Percentiles rank a stretch among this genome's conserved stretches.
Conservation (phyloP, 345 rosid species). For the Aquilaria malaccensis region DNA sequence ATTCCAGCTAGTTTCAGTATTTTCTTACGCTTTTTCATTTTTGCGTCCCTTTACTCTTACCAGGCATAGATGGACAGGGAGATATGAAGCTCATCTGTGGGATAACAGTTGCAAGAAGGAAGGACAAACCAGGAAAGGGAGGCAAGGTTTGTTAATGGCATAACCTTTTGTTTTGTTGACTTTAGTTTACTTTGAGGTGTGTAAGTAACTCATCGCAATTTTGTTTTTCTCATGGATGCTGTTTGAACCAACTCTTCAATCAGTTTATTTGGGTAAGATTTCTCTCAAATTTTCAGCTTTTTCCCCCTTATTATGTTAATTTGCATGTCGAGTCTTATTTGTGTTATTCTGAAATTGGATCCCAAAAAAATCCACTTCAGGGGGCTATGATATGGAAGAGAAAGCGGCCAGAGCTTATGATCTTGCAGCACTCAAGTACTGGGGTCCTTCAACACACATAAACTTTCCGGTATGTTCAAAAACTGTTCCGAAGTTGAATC, state of each 20-base stretch:
- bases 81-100: slow-evolving; percentile 90
- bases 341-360: too few relatives aligned
- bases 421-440: slow-evolving; percentile 81
- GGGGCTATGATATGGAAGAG: slow-evolving; percentile 87
- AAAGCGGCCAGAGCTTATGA: slow-evolving; percentile 83
- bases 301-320: not conserved
- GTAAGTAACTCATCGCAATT: slow-evolving; percentile 19
- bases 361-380: slow-evolving; percentile 22
- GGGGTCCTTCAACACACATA: slow-evolving; percentile 78
- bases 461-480: slow-evolving; percentile 48
- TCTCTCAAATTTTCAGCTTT: not conserved
- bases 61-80: slow-evolving; percentile 87
- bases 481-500: not conserved
- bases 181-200: slow-evolving; percentile 19
- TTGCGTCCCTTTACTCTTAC: not conserved
- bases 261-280: slow-evolving; percentile 73
- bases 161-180: not conserved
- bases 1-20: not conserved
- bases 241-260: slow-evolving; percentile 22
- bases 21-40: not conserved
- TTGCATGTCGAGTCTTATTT: not conserved
- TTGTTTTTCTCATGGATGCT: slow-evolving; percentile 26
- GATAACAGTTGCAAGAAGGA: slow-evolving; percentile 89
- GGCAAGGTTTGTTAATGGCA: slow-evolving; percentile 58
- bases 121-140: slow-evolving; percentile 89